Percentiles rank a stretch among this genome's conserved stretches.
Evolutionary conservation across 306 rosid species (phyloP).

Genomic region (Pachyrhizus erosus): DNA sequence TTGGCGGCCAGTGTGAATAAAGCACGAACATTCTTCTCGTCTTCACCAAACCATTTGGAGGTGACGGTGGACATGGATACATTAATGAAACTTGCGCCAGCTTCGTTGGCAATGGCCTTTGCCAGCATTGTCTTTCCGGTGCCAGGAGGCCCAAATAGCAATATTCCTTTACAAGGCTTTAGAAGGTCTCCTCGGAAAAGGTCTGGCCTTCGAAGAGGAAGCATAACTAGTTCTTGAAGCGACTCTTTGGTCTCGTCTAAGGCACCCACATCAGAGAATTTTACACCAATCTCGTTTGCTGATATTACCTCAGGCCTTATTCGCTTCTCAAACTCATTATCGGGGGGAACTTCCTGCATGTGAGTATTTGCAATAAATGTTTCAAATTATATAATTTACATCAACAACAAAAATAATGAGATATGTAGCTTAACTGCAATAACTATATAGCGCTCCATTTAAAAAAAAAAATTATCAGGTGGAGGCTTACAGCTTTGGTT

Average conservation of each 20-base stretch:
- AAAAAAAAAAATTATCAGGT: no score
- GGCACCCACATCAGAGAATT: slow-evolving; percentile 87
- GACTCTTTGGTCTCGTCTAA: slow-evolving; percentile 89
- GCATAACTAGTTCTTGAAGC: slow-evolving; percentile 96
- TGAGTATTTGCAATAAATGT: background rate
- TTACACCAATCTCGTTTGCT: slow-evolving; percentile 79
- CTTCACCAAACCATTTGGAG: slow-evolving; percentile 98
- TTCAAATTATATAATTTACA: slow-evolving; percentile 1
- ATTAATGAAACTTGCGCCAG: slow-evolving; percentile 96
- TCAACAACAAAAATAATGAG: background rate
- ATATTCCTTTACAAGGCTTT: slow-evolving; percentile 91
- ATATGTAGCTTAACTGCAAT: no score
- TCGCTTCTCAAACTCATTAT: slow-evolving; percentile 94
- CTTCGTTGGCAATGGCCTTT: slow-evolving; percentile 94
- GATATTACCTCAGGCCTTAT: slow-evolving; percentile 95
- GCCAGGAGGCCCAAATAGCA: slow-evolving; percentile 97
- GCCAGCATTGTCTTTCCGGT: slow-evolving; percentile 99
- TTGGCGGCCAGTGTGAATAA: slow-evolving; percentile 90
- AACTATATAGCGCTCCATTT: no score
- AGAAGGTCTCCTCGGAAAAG: slow-evolving; percentile 88
- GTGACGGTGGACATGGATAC: slow-evolving; percentile 96
- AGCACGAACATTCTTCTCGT: slow-evolving; percentile 94
- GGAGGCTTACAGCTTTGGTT: slow-evolving; percentile 61
- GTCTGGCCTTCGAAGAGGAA: slow-evolving; percentile 92
- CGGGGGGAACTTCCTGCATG: slow-evolving; percentile 75